phyloP scores from a whole-genome alignment of 2,329 filamentous ascomycete species.

The Epichloe sp. region DNA sequence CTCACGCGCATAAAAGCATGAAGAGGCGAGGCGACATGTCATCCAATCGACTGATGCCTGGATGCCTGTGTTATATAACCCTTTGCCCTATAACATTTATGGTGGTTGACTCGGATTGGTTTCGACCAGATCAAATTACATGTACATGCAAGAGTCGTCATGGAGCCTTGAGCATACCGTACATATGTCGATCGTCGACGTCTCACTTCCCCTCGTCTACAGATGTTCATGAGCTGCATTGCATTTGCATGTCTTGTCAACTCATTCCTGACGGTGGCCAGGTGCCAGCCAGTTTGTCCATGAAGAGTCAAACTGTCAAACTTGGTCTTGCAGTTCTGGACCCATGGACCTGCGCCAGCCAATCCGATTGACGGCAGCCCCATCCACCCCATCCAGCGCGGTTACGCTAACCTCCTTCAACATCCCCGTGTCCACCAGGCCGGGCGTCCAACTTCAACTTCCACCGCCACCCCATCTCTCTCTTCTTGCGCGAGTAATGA shows the following conservation, averaged over 20 bases:
- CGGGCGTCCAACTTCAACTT: too few relatives aligned
- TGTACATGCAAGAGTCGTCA: not conserved
- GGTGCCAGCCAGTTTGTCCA: not conserved
- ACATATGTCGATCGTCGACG: not conserved
- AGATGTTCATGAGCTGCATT: too few relatives aligned
- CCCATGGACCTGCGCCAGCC: too few relatives aligned
- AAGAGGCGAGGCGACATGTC: not conserved
- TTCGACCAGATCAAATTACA: not conserved
- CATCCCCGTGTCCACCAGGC: not conserved
- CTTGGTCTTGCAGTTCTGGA: too few relatives aligned
- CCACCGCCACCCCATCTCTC: not conserved
- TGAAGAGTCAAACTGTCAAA: not conserved
- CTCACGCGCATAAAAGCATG: too few relatives aligned
- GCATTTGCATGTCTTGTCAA: too few relatives aligned
- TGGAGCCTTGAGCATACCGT: not conserved
- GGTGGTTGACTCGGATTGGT: not conserved
- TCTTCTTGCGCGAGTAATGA: not conserved
- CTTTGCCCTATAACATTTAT: not conserved
- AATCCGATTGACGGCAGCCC: too few relatives aligned
- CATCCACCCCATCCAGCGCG: not conserved
- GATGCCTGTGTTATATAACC: not conserved
- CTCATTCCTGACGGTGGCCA: not conserved
- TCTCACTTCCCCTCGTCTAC: not conserved
- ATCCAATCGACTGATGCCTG: not conserved
- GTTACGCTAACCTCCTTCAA: not conserved